Percentiles rank a stretch among this genome's conserved stretches.
Evolutionary conservation across 441 rosid species (phyloP).

Genomic region (Syzygium syzygioides): DNA sequence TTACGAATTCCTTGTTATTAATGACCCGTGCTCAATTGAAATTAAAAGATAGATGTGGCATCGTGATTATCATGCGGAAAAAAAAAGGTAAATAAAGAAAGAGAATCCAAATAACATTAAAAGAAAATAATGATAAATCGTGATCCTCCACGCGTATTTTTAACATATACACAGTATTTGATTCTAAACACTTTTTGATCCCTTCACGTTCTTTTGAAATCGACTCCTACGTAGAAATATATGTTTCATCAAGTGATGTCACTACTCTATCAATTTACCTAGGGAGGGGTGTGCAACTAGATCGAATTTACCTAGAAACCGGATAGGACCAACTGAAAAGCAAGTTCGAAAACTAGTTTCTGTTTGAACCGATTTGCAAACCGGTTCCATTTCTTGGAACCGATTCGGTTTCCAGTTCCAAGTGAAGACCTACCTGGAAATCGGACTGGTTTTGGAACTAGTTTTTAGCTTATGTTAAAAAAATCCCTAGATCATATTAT

Average conservation of each 20-base stretch:
- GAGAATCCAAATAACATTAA: neutral
- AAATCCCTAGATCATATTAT: too few species aligned
- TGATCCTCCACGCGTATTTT: neutral
- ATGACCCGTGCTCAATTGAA: neutral
- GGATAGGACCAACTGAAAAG: too few species aligned
- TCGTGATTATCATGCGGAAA: rapidly evolving
- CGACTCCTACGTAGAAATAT: rapidly evolving
- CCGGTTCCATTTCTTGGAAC: too few species aligned
- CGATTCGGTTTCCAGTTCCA: too few species aligned
- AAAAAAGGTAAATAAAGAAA: neutral
- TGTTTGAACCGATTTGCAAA: too few species aligned
- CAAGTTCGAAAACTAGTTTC: too few species aligned
- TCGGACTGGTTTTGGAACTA: too few species aligned
- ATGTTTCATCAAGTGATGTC: neutral
- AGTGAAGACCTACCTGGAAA: too few species aligned
- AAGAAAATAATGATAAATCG: neutral
- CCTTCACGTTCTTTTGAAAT: neutral
- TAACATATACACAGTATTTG: rapidly evolving
- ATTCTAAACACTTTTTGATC: neutral
- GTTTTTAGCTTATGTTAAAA: too few species aligned
- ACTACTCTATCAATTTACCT: neutral
- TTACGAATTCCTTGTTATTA: neutral
- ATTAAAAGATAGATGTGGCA: rapidly evolving
- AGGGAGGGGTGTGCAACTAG: too few species aligned
- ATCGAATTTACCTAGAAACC: too few species aligned